Base-by-base conservation (phyloP, 495 filamentous ascomycete species). In the Tuber indicum region DNA sequence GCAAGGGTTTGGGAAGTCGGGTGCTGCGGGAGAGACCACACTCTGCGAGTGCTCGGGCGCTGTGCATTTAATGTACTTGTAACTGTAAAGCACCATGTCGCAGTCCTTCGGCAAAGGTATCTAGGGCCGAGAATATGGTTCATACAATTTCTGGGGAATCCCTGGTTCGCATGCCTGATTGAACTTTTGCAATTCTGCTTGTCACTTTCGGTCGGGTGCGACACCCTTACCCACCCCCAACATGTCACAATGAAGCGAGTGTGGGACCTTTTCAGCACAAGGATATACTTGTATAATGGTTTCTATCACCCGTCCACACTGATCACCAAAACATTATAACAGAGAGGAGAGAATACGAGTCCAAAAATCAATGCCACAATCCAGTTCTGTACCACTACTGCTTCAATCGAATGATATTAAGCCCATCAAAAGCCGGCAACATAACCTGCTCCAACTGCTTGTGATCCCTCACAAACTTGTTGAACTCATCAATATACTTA, bases 401-500 rank as follows among this genome's bases (percentile, higher is more conserved):
- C 76, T 78, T 82, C 26, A 81, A 73, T 44, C 83, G 80, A 44
- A 85, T 82, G 26, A 82, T 78, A 42, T 81, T 85, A n/a, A 85
- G 36, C 47, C 84, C 84, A 66, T 85, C 84, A 70, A 82, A 85
- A 21, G 77, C 80, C 1, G 84, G 84, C 19, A 85, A 36, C 19
- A 85, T 43, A 26, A 84, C 72, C 41, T 77, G 79, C 42, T 85
- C 84, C 10, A 85, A 52, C 10, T 79, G 72, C 23, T 75, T 75
- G 43, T 84, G 75, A 9, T 79, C 79, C 75, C 71, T 76, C n/a
- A 84, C 81, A 47, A 74, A 76, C 52, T 80, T 76, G 75, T 84
- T 84, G 69, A 85, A 84, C 70, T 58, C 76, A 69, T 81, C 75
- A 19, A 84, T 41, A 1, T 49, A 58, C 74, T 79, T 78, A 41